These are phyloP conservation scores for Galerina marginata DNA, from an alignment of 768 basidiomycete genomes.

Conservation along the genomic window DNA sequence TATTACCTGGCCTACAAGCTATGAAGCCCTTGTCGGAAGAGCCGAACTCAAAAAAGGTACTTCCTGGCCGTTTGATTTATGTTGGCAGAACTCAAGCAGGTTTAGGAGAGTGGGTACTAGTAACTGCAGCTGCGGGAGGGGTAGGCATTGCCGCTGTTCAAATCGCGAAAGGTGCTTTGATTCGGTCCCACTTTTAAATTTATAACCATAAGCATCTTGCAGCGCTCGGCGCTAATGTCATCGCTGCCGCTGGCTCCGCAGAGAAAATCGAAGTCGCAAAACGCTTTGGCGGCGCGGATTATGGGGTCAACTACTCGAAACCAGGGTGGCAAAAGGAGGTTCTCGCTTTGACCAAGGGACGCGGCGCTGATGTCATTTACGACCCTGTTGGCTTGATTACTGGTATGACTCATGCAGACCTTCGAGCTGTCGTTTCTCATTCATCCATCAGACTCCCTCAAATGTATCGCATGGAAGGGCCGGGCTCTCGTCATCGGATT, in stretches of 20 bases:
- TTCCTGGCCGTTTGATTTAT: slow-evolving; percentile 15
- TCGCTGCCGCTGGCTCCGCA: slow-evolving; percentile 86
- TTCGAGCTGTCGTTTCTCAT: not conserved
- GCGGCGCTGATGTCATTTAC: slow-evolving; percentile 86
- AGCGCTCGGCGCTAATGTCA: slow-evolving; percentile 93
- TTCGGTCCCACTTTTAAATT: not conserved
- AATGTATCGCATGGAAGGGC: slow-evolving; percentile 95
- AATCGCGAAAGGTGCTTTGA: slow-evolving; percentile 78
- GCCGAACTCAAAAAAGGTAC: slow-evolving; percentile 79
- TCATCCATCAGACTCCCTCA: slow-evolving; percentile 67
- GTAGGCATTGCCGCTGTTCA: slow-evolving; percentile 94
- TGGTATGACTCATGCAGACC: slow-evolving; percentile 41
- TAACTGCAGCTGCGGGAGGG: slow-evolving; percentile 95
- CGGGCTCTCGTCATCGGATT: slow-evolving; percentile 94
- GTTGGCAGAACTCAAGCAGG: not conserved
- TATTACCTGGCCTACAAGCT: slow-evolving; percentile 93
- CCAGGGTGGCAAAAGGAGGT: slow-evolving; percentile 91
- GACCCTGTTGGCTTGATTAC: slow-evolving; percentile 86
- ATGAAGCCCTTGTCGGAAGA: slow-evolving; percentile 87
- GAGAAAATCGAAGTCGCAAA: slow-evolving; percentile 82
- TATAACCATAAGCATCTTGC: not conserved
- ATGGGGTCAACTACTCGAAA: slow-evolving; percentile 78
- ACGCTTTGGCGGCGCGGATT: slow-evolving; percentile 81
- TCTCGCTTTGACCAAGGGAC: slow-evolving; percentile 77
- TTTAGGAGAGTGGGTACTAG: slow-evolving; percentile 87